Percentiles rank a stretch among this genome's conserved stretches.
Evolutionary conservation across 2,329 filamentous ascomycete genomes (phyloP).

Genomic region (Trichoderma asperellum): DNA sequence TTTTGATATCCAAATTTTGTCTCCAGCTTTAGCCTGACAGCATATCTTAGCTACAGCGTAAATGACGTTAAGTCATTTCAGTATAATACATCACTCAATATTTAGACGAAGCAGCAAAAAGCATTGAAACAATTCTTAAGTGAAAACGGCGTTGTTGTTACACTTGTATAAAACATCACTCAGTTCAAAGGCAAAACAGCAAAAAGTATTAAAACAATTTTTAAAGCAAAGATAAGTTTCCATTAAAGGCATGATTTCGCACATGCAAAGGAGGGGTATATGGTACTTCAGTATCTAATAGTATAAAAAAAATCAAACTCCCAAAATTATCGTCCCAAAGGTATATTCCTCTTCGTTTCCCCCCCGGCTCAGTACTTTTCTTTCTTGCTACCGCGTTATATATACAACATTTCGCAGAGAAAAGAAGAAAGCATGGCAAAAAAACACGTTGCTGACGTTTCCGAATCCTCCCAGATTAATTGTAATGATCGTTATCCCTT

Average conservation of each 20-base stretch:
- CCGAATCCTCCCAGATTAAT: constrained; percentile 14
- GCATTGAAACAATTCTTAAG: background rate
- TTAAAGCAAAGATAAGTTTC: constrained; percentile 3
- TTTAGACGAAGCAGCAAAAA: background rate
- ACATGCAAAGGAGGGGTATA: constrained; percentile 22
- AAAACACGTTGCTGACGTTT: background rate
- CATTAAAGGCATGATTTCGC: constrained; percentile 16
- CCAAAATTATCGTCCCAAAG: constrained; percentile 20
- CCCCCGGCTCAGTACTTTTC: background rate
- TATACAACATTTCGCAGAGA: constrained; percentile 16
- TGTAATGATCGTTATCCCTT: constrained; percentile 9
- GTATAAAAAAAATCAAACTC: constrained; percentile 9
- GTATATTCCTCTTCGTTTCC: constrained; percentile 1
- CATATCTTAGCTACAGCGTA: background rate
- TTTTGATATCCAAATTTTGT: background rate
- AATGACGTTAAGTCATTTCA: background rate
- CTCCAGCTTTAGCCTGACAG: background rate
- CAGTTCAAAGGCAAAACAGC: too few species aligned
- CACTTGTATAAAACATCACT: background rate
- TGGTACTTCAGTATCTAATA: constrained; percentile 18
- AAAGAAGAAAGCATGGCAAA: background rate
- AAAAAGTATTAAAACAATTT: background rate
- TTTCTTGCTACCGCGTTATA: constrained; percentile 16
- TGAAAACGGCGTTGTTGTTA: background rate
- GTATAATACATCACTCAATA: background rate